Conservation (phyloP, 257 asterid species). For the Misopates orontium region DNA sequence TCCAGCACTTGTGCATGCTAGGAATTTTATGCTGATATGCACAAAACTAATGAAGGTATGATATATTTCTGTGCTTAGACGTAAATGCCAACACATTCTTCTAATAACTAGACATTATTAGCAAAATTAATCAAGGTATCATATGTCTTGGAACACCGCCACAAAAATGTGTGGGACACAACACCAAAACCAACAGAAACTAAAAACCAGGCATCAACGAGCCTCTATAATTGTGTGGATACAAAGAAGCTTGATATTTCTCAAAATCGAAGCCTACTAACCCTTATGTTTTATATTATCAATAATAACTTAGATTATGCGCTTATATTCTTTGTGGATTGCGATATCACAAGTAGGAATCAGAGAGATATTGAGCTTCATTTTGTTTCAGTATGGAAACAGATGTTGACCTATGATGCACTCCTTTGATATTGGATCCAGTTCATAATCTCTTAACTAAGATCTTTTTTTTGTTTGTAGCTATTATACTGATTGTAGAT, state of each 20-base stretch:
- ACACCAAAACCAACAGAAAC: not conserved
- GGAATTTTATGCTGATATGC: not conserved
- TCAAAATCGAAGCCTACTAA: not conserved
- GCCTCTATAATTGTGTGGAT: not conserved
- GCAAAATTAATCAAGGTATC: not conserved
- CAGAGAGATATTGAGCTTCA: not conserved
- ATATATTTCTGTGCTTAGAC: not conserved
- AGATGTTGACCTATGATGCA: not conserved
- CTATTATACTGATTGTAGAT: not conserved
- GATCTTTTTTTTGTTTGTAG: not conserved
- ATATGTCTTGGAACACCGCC: not conserved
- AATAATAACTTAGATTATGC: not conserved
- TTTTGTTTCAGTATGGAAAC: not conserved
- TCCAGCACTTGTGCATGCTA: not conserved
- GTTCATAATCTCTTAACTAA: not conserved
- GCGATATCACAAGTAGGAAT: not conserved
- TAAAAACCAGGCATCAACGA: not conserved
- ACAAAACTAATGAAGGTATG: not conserved
- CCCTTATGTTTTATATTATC: not conserved
- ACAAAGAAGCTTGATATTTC: not conserved
- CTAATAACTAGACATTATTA: not conserved
- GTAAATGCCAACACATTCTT: not conserved
- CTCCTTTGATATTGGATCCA: not conserved
- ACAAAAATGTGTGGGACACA: not conserved
- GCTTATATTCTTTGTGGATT: not conserved